Evolutionary conservation across 2,329 filamentous ascomycete species (phyloP).

Genomic region (Colletotrichum paranaense): DNA sequence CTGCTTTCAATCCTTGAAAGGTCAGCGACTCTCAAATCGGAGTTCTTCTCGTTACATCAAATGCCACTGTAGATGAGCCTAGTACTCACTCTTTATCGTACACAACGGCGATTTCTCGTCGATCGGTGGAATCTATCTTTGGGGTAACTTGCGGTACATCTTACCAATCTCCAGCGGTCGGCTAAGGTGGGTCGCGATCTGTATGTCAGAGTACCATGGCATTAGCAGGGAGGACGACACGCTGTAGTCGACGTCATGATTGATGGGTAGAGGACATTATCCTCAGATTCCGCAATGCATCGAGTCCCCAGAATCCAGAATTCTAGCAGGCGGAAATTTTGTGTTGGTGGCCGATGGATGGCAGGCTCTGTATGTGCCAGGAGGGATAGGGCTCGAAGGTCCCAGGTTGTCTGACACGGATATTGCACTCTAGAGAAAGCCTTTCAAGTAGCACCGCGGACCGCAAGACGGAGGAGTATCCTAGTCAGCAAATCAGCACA

Average conservation of each 20-base stretch:
- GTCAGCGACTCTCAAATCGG: background rate
- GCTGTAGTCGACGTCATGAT: conserved; percentile 18
- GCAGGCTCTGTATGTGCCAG: background rate
- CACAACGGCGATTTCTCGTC: background rate
- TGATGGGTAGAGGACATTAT: background rate
- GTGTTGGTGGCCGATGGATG: background rate
- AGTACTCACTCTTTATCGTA: background rate
- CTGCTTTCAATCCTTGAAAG: background rate
- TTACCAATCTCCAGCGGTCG: conserved; percentile 9
- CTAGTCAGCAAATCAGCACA: background rate
- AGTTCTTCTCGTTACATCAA: background rate
- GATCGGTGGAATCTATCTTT: background rate
- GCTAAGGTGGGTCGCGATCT: background rate
- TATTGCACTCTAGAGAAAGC: background rate
- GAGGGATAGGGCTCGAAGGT: background rate
- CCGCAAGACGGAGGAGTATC: background rate
- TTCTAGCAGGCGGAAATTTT: background rate
- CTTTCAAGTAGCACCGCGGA: background rate
- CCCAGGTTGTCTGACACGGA: background rate
- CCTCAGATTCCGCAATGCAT: background rate
- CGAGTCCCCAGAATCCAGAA: background rate
- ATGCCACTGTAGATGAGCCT: background rate
- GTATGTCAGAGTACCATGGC: conserved; percentile 34
- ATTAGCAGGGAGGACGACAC: conserved; percentile 16
- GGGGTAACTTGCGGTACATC: background rate